Percentiles rank a stretch among this genome's conserved stretches.
phyloP scores from a whole-genome alignment of 495 filamentous ascomycete species.

The Corynascus novoguineensis region DNA sequence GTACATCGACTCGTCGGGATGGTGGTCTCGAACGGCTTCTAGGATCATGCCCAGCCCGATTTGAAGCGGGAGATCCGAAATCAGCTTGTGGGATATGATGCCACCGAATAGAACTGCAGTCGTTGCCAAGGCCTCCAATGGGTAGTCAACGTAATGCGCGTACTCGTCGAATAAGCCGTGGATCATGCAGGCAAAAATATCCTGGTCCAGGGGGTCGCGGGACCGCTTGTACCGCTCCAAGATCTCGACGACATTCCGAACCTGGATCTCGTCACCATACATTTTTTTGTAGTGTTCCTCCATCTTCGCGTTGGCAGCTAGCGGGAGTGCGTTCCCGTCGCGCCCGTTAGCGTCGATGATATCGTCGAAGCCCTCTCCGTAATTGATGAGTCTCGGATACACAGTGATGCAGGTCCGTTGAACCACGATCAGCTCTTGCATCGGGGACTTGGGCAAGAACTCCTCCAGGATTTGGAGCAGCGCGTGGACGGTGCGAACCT shows the following conservation, averaged over 20 bases:
- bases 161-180: constrained; percentile 98
- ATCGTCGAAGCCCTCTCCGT: constrained; percentile 84
- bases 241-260: constrained; percentile 71
- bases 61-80: constrained; percentile 82
- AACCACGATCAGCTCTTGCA: constrained; percentile 51
- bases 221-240: constrained; percentile 83
- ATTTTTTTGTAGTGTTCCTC: constrained; percentile 94
- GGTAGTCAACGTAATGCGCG: constrained; percentile 88
- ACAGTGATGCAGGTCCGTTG: constrained; percentile 85
- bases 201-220: constrained; percentile 73
- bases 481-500: constrained; percentile 76
- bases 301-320: constrained; percentile 82
- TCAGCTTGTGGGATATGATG: constrained; percentile 87
- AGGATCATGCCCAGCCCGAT: constrained; percentile 93
- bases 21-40: constrained; percentile 81
- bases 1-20: constrained; percentile 82
- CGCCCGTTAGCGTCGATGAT: constrained; percentile 81
- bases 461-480: constrained; percentile 76
- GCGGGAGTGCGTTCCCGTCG: constrained; percentile 68
- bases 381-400: constrained; percentile 95
- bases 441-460: constrained; percentile 42
- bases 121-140: constrained; percentile 85
- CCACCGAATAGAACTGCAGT: constrained; percentile 96
- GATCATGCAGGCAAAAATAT: constrained; percentile 97
- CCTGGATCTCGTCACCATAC: constrained; percentile 81